phyloP scores from a whole-genome alignment of 495 filamentous ascomycete species.

The Penicillium dipodomyicola region DNA sequence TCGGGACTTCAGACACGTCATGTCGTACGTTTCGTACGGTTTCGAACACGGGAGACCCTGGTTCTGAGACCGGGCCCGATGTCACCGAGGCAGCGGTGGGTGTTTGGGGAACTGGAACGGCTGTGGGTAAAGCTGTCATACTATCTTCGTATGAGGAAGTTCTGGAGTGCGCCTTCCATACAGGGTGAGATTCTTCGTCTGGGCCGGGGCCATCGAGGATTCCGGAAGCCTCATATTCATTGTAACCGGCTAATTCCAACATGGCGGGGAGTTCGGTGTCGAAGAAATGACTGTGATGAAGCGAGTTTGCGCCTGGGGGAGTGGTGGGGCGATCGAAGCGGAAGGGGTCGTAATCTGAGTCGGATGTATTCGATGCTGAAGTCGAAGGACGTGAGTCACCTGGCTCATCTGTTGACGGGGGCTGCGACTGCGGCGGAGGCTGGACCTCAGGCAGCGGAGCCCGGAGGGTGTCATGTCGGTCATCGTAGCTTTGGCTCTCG shows the following conservation, averaged over 20 bases:
- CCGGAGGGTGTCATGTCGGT: conserved; percentile 38
- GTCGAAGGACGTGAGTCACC: conserved; percentile 42
- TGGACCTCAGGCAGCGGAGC: conserved; percentile 28
- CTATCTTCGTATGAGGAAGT: conserved; percentile 5
- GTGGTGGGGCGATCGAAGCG: conserved; percentile 42
- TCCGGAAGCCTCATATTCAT: conserved; percentile 26
- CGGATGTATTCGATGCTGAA: conserved; percentile 38
- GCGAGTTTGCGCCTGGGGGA: conserved; percentile 16
- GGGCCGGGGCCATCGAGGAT: conserved; percentile 44
- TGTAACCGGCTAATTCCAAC: conserved; percentile 17
- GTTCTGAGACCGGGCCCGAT: conserved; percentile 20
- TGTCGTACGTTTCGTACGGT: conserved; percentile 27
- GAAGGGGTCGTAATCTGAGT: conserved; percentile 48
- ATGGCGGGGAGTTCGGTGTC: conserved; percentile 29
- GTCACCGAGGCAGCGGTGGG: conserved; percentile 9
- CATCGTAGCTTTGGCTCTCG: conserved; percentile 20
- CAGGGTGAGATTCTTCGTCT: conserved; percentile 32
- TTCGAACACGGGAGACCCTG: conserved; percentile 32
- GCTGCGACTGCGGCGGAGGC: conserved; percentile 1
- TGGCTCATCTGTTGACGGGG: conserved; percentile 22
- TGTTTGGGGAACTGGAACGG: conserved; percentile 16
- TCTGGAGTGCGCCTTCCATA: conserved; percentile 20
- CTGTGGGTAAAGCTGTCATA: conserved; percentile 17
- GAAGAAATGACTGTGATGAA: conserved; percentile 21
- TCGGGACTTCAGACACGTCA: conserved; percentile 7